Percentiles rank a stretch among this genome's conserved stretches.
These are phyloP conservation scores for Eucalyptus sp. DNA, from an alignment of 345 rosid species.

Conservation along the genomic window DNA sequence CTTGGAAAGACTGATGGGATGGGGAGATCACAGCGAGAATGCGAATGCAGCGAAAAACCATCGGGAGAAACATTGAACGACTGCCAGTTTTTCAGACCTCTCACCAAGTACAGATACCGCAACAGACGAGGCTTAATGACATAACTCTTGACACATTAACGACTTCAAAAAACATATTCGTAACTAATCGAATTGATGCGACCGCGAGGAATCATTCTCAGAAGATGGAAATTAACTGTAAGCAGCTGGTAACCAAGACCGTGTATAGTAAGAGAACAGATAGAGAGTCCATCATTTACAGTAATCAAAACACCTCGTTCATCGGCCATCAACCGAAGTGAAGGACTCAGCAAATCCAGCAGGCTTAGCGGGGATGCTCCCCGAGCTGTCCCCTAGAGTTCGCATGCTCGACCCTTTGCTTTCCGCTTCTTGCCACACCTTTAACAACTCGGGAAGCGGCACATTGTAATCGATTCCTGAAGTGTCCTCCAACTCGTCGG, in stretches of 20 bases:
- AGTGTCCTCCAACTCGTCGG: conserved; percentile 3
- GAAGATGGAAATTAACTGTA: background rate
- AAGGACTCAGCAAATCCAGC: conserved; percentile 32
- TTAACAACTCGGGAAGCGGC: conserved; percentile 34
- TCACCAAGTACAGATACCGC: background rate
- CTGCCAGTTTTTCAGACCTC: background rate
- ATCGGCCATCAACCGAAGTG: conserved; percentile 27
- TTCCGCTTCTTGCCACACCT: conserved; percentile 33
- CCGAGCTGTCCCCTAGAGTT: conserved; percentile 15
- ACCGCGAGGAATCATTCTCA: background rate
- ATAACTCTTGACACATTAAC: background rate
- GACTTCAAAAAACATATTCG: background rate
- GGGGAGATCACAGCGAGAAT: background rate
- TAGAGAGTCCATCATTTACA: background rate
- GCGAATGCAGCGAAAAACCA: background rate
- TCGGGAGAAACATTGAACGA: background rate
- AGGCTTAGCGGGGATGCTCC: conserved; percentile 27
- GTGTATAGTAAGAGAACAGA: background rate
- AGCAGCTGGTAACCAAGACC: background rate
- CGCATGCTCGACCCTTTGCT: background rate
- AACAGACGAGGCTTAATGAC: background rate
- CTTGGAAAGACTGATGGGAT: background rate
- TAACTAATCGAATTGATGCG: background rate
- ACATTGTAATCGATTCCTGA: conserved; percentile 16
- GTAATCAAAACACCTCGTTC: background rate